Conservation (phyloP, 805 yeast genomes). For the Nakazawaea anatomiae region DNA sequence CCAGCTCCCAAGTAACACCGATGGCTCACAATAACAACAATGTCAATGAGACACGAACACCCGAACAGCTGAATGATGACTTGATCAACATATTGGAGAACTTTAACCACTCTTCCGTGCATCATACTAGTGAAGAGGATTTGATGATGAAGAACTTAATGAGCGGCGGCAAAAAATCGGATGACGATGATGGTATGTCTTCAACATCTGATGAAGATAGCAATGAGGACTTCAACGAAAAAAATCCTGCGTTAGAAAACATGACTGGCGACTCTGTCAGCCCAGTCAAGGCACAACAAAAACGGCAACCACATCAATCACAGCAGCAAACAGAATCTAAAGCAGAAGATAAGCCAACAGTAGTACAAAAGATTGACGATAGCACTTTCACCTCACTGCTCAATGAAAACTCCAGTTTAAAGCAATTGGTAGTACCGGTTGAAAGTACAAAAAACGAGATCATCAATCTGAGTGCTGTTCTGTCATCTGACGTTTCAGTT, state of each 20-base stretch:
- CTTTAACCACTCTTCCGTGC: background rate
- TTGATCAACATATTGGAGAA: slow-evolving; percentile 6
- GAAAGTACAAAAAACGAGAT: too few species aligned
- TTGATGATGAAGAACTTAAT: background rate
- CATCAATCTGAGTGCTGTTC: too few species aligned
- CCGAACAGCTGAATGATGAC: background rate
- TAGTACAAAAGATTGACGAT: background rate
- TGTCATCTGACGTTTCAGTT: background rate
- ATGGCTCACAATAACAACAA: background rate
- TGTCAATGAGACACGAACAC: background rate
- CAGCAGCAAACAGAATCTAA: background rate
- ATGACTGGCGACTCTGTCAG: background rate
- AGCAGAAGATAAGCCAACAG: background rate
- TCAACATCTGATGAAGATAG: slow-evolving; percentile 4
- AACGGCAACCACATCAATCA: background rate
- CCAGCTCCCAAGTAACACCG: background rate
- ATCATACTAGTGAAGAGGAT: background rate
- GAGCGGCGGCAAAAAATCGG: background rate
- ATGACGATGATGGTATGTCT: background rate
- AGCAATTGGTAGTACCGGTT: too few species aligned
- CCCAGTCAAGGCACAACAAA: too few species aligned
- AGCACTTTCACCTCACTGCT: too few species aligned
- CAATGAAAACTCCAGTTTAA: too few species aligned
- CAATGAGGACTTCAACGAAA: background rate
- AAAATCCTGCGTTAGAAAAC: background rate